phyloP scores from a whole-genome alignment of 352 stramenopile species.

The Lagenidium sp. region DNA sequence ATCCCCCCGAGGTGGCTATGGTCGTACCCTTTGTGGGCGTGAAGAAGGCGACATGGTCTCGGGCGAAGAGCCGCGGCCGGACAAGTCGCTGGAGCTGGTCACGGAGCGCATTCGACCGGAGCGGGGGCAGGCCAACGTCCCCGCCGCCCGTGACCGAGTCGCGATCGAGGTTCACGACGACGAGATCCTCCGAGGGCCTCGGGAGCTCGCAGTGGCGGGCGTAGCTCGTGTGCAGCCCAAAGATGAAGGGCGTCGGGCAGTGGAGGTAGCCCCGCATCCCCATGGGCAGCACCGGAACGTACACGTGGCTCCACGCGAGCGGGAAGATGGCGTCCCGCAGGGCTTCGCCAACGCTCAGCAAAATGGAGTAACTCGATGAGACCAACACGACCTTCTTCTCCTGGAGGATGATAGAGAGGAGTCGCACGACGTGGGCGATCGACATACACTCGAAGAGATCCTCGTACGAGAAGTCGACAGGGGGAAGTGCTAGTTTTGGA shows the following conservation, averaged over 20 bases:
- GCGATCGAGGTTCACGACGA: constrained; percentile 47
- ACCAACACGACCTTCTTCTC: constrained; percentile 76
- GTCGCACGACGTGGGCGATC: constrained; percentile 39
- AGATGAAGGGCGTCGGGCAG: constrained; percentile 73
- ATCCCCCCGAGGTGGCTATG: background rate
- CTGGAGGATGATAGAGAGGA: constrained; percentile 51
- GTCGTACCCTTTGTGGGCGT: no score
- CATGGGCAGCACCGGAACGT: constrained; percentile 55
- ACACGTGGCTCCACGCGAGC: constrained; percentile 73
- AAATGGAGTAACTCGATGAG: constrained; percentile 48
- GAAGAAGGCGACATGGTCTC: constrained; percentile 24
- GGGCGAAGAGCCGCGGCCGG: constrained; percentile 20
- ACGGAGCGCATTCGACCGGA: constrained; percentile 20
- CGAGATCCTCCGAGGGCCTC: constrained; percentile 32
- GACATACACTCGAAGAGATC: constrained; percentile 56
- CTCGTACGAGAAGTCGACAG: constrained; percentile 27
- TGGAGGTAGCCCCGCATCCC: constrained; percentile 56
- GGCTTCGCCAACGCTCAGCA: constrained; percentile 47
- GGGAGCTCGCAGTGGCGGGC: constrained; percentile 35
- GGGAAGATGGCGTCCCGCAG: constrained; percentile 41
- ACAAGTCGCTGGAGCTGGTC: constrained; percentile 30
- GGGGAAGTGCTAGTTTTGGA: no score
- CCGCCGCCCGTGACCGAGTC: constrained; percentile 40
- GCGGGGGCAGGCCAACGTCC: constrained; percentile 27
- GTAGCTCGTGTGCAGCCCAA: constrained; percentile 60